A percentile compares a stretch with the other conserved stretches of the same genome.
Evolutionary conservation across 2,329 filamentous ascomycete genomes (phyloP).

Genomic region (Aspergillus hiratsukae): DNA sequence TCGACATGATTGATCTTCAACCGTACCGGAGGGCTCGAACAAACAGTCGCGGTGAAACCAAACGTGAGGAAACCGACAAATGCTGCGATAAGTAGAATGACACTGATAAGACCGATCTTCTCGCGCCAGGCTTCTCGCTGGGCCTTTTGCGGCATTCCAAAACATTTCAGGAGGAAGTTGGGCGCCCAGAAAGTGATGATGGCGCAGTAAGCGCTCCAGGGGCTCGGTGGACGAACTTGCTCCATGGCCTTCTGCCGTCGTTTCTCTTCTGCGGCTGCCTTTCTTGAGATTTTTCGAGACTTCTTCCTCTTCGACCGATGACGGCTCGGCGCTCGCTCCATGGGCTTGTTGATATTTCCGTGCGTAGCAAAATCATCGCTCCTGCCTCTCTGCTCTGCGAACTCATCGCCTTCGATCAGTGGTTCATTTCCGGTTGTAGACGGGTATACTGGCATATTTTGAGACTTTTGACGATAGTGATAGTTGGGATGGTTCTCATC

Average conservation of each 20-base stretch:
- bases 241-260: slow-evolving; percentile 57
- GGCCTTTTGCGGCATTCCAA: slow-evolving; percentile 77
- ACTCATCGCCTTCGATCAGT: slow-evolving; percentile 64
- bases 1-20: slow-evolving; percentile 79
- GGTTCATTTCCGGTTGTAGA: slow-evolving; percentile 92
- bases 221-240: slow-evolving; percentile 69
- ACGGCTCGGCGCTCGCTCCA: slow-evolving; percentile 36
- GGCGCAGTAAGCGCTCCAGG: slow-evolving; percentile 95
- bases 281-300: slow-evolving; percentile 57
- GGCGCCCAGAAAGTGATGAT: slow-evolving; percentile 94
- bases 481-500: slow-evolving; percentile 90
- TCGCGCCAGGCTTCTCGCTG: slow-evolving; percentile 94
- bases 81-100: slow-evolving; percentile 82
- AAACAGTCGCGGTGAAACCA: slow-evolving; percentile 87
- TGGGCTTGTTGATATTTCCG: slow-evolving; percentile 41
- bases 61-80: slow-evolving; percentile 95
- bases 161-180: slow-evolving; percentile 76
- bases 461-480: slow-evolving; percentile 89
- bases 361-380: slow-evolving; percentile 31
- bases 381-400: slow-evolving; percentile 49
- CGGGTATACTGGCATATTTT: slow-evolving; percentile 83
- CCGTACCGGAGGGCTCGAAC: slow-evolving; percentile 65
- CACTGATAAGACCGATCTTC: slow-evolving; percentile 93
- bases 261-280: slow-evolving; percentile 56
- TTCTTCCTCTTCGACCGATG: slow-evolving; percentile 51